Conservation (phyloP, 352 stramenopile genomes). For the Elongisporangium anandrum region DNA sequence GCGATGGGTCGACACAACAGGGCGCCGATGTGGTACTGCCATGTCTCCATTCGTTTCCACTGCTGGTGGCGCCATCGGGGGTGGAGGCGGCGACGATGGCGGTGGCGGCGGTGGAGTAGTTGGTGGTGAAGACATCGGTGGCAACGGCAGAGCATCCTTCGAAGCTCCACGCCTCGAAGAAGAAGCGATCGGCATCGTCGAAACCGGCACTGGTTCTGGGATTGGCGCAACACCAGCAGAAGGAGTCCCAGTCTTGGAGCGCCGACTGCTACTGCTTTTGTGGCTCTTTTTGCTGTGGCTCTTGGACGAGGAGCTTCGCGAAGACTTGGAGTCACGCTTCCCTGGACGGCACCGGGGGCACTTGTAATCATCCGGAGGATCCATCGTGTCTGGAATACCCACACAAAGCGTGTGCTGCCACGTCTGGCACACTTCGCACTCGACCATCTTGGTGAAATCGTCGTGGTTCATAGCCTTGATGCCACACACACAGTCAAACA, state of each 20-base stretch:
- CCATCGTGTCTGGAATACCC: slow-evolving; percentile 40
- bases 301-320: slow-evolving; percentile 5
- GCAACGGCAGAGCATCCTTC: not conserved
- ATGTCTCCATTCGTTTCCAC: slow-evolving; percentile 2
- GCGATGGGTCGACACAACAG: slow-evolving; percentile 11
- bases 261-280: slow-evolving; percentile 7
- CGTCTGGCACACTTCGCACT: slow-evolving; percentile 62
- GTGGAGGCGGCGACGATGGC: slow-evolving; percentile 17
- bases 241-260: slow-evolving; percentile 2
- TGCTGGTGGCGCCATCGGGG: slow-evolving; percentile 1
- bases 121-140: slow-evolving; percentile 4
- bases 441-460: slow-evolving; percentile 63
- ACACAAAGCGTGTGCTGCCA: slow-evolving; percentile 77
- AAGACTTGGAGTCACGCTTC: slow-evolving; percentile 4
- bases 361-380: slow-evolving; percentile 45
- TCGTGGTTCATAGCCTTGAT: slow-evolving; percentile 60
- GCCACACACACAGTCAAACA: slow-evolving; percentile 65
- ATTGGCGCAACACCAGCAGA: not conserved
- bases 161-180: not conserved
- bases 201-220: not conserved
- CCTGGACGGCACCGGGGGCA: slow-evolving; percentile 40
- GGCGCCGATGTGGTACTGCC: not conserved
- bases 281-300: slow-evolving; percentile 13
- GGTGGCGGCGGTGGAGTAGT: slow-evolving; percentile 18
- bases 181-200: not conserved